phyloP scores from a whole-genome alignment of 2,329 filamentous ascomycete genomes.

The Chrysoporthe austroafricana region DNA sequence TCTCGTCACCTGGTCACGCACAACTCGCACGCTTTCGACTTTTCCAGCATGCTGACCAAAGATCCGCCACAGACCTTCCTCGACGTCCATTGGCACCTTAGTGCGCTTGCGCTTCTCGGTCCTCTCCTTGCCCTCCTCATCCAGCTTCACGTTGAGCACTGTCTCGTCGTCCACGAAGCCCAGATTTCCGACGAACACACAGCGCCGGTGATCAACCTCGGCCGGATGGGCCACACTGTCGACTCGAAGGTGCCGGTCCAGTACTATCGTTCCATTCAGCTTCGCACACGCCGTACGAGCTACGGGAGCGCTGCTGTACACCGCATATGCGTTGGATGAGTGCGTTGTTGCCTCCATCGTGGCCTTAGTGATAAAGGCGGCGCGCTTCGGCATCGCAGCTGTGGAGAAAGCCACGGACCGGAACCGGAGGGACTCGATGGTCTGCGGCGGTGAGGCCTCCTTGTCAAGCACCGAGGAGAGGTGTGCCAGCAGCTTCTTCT shows the following conservation, averaged over 20 bases:
- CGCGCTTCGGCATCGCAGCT: constrained; percentile 81
- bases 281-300: constrained; percentile 75
- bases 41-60: constrained; percentile 74
- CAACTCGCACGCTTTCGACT: constrained; percentile 91
- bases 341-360: constrained; percentile 90
- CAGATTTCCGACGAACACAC: constrained; percentile 94
- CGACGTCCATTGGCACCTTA: constrained; percentile 79
- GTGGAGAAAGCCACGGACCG: constrained; percentile 87
- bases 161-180: constrained; percentile 95
- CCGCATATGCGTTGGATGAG: constrained; percentile 91
- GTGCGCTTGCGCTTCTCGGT: constrained; percentile 64
- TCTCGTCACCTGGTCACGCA: constrained; percentile 85
- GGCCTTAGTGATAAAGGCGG: constrained; percentile 89
- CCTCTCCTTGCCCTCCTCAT: constrained; percentile 69
- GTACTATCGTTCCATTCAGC: constrained; percentile 82
- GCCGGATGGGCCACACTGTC: constrained; percentile 90
- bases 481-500: constrained; percentile 77
- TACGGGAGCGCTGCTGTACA: constrained; percentile 77
- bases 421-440: constrained; percentile 90
- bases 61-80: constrained; percentile 89
- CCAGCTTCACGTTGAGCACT: constrained; percentile 65
- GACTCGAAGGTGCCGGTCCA: constrained; percentile 86
- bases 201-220: constrained; percentile 81
- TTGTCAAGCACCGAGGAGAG: constrained; percentile 73
- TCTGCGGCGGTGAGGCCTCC: constrained; percentile 61